phyloP scores from a whole-genome alignment of 164 flowering plant genomes.

The Buxus sempervirens region DNA sequence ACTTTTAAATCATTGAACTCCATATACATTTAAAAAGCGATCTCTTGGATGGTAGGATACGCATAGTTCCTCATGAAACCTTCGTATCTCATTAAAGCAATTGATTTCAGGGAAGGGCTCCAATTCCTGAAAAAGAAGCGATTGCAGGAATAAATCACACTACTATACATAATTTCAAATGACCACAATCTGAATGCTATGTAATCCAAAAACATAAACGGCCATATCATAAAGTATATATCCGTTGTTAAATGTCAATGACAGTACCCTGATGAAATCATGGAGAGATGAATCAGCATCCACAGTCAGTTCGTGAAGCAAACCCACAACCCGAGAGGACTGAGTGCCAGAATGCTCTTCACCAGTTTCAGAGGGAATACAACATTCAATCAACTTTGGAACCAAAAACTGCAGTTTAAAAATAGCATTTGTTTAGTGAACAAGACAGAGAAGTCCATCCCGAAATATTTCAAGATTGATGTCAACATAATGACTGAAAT shows the following conservation, averaged over 20 bases:
- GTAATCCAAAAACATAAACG: not conserved
- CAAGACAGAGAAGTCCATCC: not conserved
- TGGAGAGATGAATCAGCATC: conserved; percentile 69
- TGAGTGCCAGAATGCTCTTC: conserved; percentile 22
- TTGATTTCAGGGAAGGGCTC: conserved; percentile 84
- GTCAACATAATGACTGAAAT: not conserved
- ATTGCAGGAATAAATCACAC: not conserved
- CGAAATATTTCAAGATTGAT: not conserved
- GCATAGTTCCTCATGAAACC: conserved; percentile 63
- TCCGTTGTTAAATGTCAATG: not conserved
- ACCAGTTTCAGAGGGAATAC: conserved; percentile 43
- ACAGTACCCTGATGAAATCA: conserved; percentile 63
- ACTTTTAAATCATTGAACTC: not conserved
- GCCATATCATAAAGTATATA: not conserved
- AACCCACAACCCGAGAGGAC: conserved; percentile 46
- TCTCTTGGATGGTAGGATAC: conserved; percentile 57
- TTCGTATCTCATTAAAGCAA: conserved; percentile 55
- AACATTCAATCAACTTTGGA: conserved; percentile 76
- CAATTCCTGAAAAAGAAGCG: conserved; percentile 47
- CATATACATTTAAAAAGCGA: conserved; percentile 67
- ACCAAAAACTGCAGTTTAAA: conserved; percentile 62
- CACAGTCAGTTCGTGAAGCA: conserved; percentile 67
- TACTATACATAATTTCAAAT: not conserved
- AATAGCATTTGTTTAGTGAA: not conserved
- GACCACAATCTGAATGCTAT: too few species aligned